Base-by-base conservation (phyloP, 2,329 filamentous ascomycete species). In the Sarocladium brachiariae region DNA sequence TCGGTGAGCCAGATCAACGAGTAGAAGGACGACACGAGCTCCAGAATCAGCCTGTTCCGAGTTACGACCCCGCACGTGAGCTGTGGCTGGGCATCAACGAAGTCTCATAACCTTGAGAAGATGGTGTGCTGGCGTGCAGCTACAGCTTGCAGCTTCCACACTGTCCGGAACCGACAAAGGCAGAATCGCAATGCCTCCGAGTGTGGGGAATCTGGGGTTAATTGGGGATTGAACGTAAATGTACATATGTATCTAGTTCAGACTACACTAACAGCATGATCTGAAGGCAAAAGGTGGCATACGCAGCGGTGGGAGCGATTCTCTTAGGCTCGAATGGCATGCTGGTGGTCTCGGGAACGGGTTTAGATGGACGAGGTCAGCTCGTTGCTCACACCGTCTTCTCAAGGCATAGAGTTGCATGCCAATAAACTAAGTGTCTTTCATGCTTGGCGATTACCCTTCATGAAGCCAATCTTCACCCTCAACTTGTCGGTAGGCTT, bases 51-150 rank as follows among this genome's bases (percentile, higher is more conserved):
- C 16, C 10, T 19, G 10, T 21, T 25, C 7, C 23, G 21, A 25
- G 16, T 21, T 33, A 3, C 21, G 27, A 47, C 43, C 43, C 43
- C 43, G 43, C 43, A 33, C 43, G 43, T 47, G 43, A 47, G 43
- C 25, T 31, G 19, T 9, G 24, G 27, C 43, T 47, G 43, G 43
- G 43, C 43, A 47, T 47, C 43, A 47, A 47, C 33, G 25, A 31
- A 19, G 43, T 47, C 43, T 25, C 27, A 31, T 31, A 4, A 4
- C 16, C 16, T 11, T 33, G n/a, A 31, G 16, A 19, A 47, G 43
- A 47, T 47, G 43, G 43, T 47, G 43, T 47, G 43, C 27, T 47
- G 43, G 43, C 27, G 24, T 47, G 43, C 43, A 47, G 43, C 25
- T 47, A 25, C 43, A 47, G 43, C 25, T 10, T 45, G 43, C 43